Evolutionary conservation across 2,329 filamentous ascomycete species (phyloP).

Genomic region (Escovopsis weberi): DNA sequence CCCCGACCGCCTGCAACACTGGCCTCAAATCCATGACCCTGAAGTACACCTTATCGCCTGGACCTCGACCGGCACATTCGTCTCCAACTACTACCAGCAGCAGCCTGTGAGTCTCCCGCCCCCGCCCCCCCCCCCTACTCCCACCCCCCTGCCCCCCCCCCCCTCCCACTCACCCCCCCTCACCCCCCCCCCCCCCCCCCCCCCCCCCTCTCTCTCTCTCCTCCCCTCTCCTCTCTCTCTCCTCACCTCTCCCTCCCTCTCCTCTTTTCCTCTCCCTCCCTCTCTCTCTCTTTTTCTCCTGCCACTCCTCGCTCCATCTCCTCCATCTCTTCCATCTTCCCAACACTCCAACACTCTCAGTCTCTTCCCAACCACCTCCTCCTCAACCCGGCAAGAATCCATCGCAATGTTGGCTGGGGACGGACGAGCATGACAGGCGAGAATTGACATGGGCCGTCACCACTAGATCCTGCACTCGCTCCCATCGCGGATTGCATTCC

Average conservation of each 20-base stretch:
- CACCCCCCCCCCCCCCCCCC: slow-evolving; percentile 24
- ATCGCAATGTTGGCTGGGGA: too few relatives aligned
- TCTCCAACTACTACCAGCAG: slow-evolving; percentile 39
- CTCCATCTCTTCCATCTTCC: background rate
- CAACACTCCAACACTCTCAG: too few relatives aligned
- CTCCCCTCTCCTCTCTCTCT: slow-evolving; percentile 44
- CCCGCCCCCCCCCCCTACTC: slow-evolving; percentile 4
- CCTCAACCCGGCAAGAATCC: too few relatives aligned
- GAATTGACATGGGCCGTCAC: slow-evolving; percentile 3
- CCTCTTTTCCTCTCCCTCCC: too few relatives aligned
- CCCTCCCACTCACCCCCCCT: slow-evolving; percentile 45
- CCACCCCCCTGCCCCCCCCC: slow-evolving; percentile 30
- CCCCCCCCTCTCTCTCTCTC: background rate
- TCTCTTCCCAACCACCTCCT: too few relatives aligned
- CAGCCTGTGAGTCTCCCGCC: slow-evolving; percentile 25
- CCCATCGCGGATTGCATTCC: slow-evolving; percentile 7
- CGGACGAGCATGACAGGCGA: background rate
- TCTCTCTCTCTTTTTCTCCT: slow-evolving; percentile 3
- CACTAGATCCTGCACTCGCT: slow-evolving; percentile 4
- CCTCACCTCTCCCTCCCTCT: slow-evolving; percentile 33
- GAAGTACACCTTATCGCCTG: slow-evolving; percentile 41
- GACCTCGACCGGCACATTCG: slow-evolving; percentile 43
- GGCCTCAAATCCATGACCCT: slow-evolving; percentile 20
- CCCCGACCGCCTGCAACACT: slow-evolving; percentile 7
- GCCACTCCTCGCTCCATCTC: slow-evolving; percentile 3